phyloP scores from a whole-genome alignment of 2,329 filamentous ascomycete species.

The Pseudogymnoascus sp. region DNA sequence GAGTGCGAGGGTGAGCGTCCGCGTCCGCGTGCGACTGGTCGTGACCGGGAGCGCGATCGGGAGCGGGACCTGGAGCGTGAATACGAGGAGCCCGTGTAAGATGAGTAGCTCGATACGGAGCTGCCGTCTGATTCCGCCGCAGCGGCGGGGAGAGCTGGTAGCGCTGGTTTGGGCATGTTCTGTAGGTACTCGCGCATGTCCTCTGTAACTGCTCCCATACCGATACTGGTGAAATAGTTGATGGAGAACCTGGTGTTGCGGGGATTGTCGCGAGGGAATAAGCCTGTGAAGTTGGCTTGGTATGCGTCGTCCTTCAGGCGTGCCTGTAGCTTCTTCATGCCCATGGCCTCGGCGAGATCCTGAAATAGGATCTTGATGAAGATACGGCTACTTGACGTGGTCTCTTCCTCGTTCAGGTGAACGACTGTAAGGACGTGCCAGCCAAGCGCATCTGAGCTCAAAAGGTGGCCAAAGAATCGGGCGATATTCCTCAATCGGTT shows the following conservation, averaged over 20 bases:
- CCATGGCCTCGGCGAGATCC: conserved; percentile 78
- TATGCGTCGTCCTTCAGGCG: conserved; percentile 72
- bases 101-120: conserved; percentile 69
- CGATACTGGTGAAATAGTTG: conserved; percentile 98
- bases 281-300: conserved; percentile 67
- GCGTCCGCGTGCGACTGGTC: conserved; percentile 16
- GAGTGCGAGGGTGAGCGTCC: conserved; percentile 18
- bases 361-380: conserved; percentile 98
- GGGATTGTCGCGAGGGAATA: conserved; percentile 85
- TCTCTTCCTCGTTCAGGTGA: conserved; percentile 92
- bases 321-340: conserved; percentile 69
- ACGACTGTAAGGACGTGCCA: conserved; percentile 85
- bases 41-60: conserved; percentile 16
- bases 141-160: conserved; percentile 55
- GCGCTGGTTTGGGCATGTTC: conserved; percentile 77
- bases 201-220: conserved; percentile 90
- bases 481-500: conserved; percentile 93
- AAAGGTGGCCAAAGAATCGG: conserved; percentile 85
- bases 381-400: conserved; percentile 90
- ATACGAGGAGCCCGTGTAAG: conserved; percentile 57
- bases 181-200: conserved; percentile 87
- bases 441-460: conserved; percentile 79
- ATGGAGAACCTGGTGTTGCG: conserved; percentile 93
- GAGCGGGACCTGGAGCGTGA: conserved; percentile 34
- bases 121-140: conserved; percentile 51